These are phyloP conservation scores for Gossypium lobatum DNA, from an alignment of 441 rosid genomes.

Conservation along the genomic window DNA sequence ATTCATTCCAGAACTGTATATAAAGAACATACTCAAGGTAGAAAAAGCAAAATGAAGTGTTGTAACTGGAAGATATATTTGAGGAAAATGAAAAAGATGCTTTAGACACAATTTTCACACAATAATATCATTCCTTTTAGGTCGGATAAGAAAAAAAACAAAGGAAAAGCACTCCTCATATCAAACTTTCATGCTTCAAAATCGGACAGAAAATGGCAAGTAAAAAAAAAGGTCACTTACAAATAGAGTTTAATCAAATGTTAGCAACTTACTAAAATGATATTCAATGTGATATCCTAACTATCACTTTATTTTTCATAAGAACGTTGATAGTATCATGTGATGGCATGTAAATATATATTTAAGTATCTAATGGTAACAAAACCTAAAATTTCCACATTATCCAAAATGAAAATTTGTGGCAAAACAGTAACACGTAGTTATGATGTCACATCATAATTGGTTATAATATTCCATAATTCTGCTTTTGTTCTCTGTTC, in stretches of 20 bases:
- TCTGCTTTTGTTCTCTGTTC: not conserved
- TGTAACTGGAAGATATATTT: not conserved
- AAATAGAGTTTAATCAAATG: not conserved
- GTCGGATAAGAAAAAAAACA: not conserved
- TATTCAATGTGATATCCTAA: not conserved
- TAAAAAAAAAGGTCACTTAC: not conserved
- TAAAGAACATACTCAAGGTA: not conserved
- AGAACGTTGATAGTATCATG: not conserved
- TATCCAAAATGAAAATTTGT: not conserved
- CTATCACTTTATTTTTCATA: not conserved
- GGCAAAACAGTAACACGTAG: not conserved
- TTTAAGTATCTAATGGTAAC: not conserved
- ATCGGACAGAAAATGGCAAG: not conserved
- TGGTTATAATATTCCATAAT: not conserved
- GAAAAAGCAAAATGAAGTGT: not conserved
- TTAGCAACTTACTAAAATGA: not conserved
- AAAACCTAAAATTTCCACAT: not conserved
- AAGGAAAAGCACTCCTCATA: not conserved
- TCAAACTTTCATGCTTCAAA: not conserved
- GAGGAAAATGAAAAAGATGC: not conserved
- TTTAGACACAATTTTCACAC: not conserved
- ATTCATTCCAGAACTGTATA: not conserved
- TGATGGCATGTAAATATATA: not conserved
- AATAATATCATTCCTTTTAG: not conserved
- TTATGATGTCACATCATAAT: not conserved